Conservation (phyloP, 495 filamentous ascomycete genomes). For the Clavariopsis aquatica region DNA sequence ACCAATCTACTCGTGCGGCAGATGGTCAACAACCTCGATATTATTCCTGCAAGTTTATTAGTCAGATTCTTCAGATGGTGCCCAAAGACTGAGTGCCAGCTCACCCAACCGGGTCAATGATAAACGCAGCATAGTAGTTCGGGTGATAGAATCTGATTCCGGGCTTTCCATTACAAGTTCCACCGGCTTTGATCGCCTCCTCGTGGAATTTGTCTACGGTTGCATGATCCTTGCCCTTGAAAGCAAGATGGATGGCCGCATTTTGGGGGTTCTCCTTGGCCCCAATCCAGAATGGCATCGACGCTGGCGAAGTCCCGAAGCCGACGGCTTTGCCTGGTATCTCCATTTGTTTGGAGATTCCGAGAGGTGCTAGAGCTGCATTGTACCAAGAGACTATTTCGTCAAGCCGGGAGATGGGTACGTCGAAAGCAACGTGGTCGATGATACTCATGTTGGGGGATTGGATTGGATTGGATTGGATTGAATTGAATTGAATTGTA, state of each 20-base stretch:
- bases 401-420: constrained; percentile 22
- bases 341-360: constrained; percentile 36
- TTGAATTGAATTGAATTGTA: too few relatives aligned
- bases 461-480: too few relatives aligned
- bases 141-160: constrained; percentile 49
- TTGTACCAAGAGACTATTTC: constrained; percentile 29
- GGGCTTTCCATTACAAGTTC: constrained; percentile 50
- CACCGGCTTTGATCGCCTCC: constrained; percentile 51
- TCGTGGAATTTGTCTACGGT: constrained; percentile 49
- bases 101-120: constrained; percentile 56
- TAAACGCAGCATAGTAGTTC: constrained; percentile 54
- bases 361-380: constrained; percentile 35
- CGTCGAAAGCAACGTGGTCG: constrained; percentile 30
- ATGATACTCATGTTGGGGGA: not conserved
- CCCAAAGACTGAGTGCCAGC: constrained; percentile 20
- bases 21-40: constrained; percentile 19
- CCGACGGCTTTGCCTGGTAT: constrained; percentile 29
- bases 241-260: constrained; percentile 36
- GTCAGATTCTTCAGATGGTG: not conserved
- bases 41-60: constrained; percentile 12
- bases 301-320: constrained; percentile 20
- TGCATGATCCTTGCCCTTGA: constrained; percentile 40
- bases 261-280: constrained; percentile 14
- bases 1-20: constrained; percentile 1
- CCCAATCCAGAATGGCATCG: constrained; percentile 39